Conservation (phyloP, 2,329 filamentous ascomycete genomes). For the Hypocrella siamensis region DNA sequence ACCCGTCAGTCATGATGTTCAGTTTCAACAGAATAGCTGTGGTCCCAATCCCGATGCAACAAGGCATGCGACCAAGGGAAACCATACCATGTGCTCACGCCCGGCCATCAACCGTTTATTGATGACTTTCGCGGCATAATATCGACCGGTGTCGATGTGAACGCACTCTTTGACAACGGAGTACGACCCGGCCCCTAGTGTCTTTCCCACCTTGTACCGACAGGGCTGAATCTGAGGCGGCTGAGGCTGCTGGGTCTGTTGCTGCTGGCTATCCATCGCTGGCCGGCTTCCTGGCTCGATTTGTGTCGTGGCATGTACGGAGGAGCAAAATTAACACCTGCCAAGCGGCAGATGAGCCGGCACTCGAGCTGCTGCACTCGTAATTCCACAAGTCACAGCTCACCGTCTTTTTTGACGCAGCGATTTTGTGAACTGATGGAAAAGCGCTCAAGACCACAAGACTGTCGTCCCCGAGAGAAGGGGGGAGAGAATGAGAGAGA, state of each 20-base stretch:
- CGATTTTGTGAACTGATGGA: too few species aligned
- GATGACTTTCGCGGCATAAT: conserved; percentile 98
- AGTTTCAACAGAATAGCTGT: too few species aligned
- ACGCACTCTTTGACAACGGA: conserved; percentile 98
- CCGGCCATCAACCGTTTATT: conserved; percentile 98
- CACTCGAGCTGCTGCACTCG: too few species aligned
- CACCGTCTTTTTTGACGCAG: too few species aligned
- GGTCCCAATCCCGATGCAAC: neutral
- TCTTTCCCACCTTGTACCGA: conserved; percentile 97
- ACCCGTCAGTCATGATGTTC: too few species aligned
- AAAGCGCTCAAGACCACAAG: too few species aligned
- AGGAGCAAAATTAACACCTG: too few species aligned
- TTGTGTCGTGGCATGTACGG: too few species aligned
- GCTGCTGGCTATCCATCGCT: conserved; percentile 12
- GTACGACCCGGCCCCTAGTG: conserved; percentile 88
- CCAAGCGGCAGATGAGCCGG: too few species aligned
- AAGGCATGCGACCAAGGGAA: neutral
- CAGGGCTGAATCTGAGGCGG: conserved; percentile 73
- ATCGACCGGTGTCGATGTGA: conserved; percentile 91
- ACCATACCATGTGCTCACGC: conserved; percentile 80
- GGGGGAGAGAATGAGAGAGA: too few species aligned
- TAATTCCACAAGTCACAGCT: too few species aligned
- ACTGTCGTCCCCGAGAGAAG: too few species aligned
- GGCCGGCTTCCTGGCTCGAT: neutral
- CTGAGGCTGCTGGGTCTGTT: conserved; percentile 7